These are phyloP conservation scores for Auricularia sp. DNA, from an alignment of 768 basidiomycete species.

Conservation along the genomic window DNA sequence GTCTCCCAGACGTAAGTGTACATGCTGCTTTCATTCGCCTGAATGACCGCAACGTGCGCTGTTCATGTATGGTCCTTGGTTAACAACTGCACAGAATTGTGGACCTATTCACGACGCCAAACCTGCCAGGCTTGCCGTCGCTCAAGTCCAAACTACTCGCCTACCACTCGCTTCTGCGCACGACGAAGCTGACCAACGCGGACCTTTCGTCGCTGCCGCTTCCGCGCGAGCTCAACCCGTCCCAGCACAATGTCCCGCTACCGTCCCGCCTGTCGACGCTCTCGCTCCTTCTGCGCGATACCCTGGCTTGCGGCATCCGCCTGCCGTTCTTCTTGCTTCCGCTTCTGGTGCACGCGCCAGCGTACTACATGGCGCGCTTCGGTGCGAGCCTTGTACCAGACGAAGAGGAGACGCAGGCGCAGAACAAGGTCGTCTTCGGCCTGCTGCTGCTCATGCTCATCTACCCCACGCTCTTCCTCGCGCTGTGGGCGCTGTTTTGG, in stretches of 20 bases:
- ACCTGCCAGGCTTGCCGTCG: slow-evolving; percentile 45
- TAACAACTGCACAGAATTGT: slow-evolving; percentile 34
- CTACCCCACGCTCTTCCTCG: slow-evolving; percentile 77
- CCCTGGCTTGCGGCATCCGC: slow-evolving; percentile 54
- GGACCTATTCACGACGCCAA: slow-evolving; percentile 71
- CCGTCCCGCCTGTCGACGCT: slow-evolving; percentile 80
- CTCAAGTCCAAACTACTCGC: slow-evolving; percentile 65
- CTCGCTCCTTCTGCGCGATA: slow-evolving; percentile 66
- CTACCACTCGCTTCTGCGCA: slow-evolving; percentile 80
- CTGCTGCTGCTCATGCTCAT: slow-evolving; percentile 58
- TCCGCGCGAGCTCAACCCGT: slow-evolving; percentile 74
- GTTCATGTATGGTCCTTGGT: too few relatives aligned
- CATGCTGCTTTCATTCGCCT: too few relatives aligned
- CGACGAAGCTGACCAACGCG: slow-evolving; percentile 75
- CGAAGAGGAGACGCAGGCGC: slow-evolving; percentile 91
- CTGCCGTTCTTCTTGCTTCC: slow-evolving; percentile 89
- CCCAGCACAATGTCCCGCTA: slow-evolving; percentile 50
- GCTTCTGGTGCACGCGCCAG: slow-evolving; percentile 70
- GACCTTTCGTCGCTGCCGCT: slow-evolving; percentile 78
- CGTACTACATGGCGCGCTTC: slow-evolving; percentile 69
- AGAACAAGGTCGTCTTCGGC: slow-evolving; percentile 92
- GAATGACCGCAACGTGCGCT: too few relatives aligned
- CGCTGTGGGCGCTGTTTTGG: slow-evolving; percentile 75
- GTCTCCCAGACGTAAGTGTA: slow-evolving; percentile 67
- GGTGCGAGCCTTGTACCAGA: slow-evolving; percentile 68